Base-by-base conservation (phyloP, 306 rosid genomes). In the Quercus aquifolioides region DNA sequence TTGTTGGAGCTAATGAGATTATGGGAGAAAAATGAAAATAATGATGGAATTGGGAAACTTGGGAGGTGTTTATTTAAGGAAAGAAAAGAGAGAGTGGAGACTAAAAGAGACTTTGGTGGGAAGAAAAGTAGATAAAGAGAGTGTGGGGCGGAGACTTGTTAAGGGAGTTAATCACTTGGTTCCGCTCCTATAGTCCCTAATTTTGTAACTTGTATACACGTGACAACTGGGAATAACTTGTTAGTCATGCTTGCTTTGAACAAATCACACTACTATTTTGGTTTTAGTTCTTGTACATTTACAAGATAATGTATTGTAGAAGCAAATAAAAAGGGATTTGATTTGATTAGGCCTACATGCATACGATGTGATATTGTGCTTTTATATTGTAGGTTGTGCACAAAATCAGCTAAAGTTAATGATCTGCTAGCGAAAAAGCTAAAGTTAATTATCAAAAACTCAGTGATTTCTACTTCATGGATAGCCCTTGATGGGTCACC, bases 111-210 rank as follows among this genome's bases (percentile, higher is more conserved):
- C 87, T 80, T 84, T 58, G 87, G 59, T 58, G n/a, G 82, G 77
- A 84, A 76, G 87, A 23, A 60, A 84, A 20, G 78, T 68, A 68
- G 54, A 68, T 46, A 60, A 52, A 11, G 20, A 26, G 41, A 60
- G 23, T 26, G 33, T 64, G 85, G 85, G 83, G 78, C 74, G 80
- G 82, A 81, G 78, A 64, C 71, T 81, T 85, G 67, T 77, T 85
- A 72, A 49, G 71, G 63, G 49, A 74, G 25, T 73, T 59, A 71
- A 63, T 76, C 60, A 54, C 80, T 74, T 81, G 78, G 88, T 80
- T 84, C 71, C 82, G 80, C 75, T 74, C 35, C 76, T 4, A 46
- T 46, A 46, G 17, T 31, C 72, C 72, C 72, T 21, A 67, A 28
- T 68, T 35, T 49, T 68, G 38, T 35, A n/a, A 38, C 72, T 35